phyloP scores from a whole-genome alignment of 2,329 filamentous ascomycete genomes.

The Polychaeton citri region DNA sequence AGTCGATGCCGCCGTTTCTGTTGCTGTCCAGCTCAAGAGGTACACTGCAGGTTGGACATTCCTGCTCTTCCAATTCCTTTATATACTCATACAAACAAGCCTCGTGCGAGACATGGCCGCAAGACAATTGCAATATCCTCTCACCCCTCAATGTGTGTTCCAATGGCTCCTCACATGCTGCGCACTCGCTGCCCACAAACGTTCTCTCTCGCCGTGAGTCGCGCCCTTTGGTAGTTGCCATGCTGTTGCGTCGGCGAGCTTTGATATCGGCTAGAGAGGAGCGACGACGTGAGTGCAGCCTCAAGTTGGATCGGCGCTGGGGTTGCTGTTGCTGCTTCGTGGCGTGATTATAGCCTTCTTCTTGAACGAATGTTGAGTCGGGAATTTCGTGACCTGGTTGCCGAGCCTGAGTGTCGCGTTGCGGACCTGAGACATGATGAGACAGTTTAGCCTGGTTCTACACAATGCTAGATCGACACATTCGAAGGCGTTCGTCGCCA shows the following conservation, averaged over 20 bases:
- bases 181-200: constrained; percentile 88
- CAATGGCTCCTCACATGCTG: constrained; percentile 89
- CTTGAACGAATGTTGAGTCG: too few species aligned
- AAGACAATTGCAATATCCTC: constrained; percentile 88
- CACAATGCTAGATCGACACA: too few species aligned
- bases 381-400: too few species aligned
- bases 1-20: constrained; percentile 69
- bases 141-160: constrained; percentile 92
- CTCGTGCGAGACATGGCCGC: constrained; percentile 92
- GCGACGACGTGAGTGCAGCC: neutral
- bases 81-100: constrained; percentile 99
- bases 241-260: constrained; percentile 14
- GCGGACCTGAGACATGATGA: too few species aligned
- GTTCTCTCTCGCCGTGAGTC: constrained; percentile 68
- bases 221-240: constrained; percentile 18
- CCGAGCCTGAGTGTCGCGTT: too few species aligned
- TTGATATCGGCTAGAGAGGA: constrained; percentile 10
- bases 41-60: constrained; percentile 86
- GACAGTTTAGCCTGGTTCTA: too few species aligned
- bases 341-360: too few species aligned
- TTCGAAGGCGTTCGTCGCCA: too few species aligned
- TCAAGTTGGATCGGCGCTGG: neutral
- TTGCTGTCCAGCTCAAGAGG: constrained; percentile 86
- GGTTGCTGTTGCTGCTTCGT: neutral
- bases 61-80: constrained; percentile 83